phyloP scores from a whole-genome alignment of 495 filamentous ascomycete species.

The Symbiotaphrina buchneri region DNA sequence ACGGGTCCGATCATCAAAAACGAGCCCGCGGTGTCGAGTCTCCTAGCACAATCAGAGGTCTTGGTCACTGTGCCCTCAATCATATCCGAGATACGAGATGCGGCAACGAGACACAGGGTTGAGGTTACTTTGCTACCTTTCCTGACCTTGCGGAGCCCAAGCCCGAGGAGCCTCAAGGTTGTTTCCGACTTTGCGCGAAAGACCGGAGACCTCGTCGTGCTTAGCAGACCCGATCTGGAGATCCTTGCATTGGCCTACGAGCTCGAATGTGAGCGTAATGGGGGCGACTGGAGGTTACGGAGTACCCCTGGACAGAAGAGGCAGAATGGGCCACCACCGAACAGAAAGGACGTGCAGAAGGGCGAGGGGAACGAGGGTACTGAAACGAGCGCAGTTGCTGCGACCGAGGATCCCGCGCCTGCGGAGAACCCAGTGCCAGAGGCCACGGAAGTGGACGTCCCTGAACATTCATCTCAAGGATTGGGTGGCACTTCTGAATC shows the following conservation, averaged over 20 bases:
- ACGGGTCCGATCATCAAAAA: slow-evolving; percentile 83
- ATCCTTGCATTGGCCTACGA: slow-evolving; percentile 83
- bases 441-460: too few species aligned
- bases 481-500: too few species aligned
- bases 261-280: slow-evolving; percentile 15
- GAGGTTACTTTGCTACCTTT: slow-evolving; percentile 72
- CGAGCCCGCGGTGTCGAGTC: slow-evolving; percentile 53
- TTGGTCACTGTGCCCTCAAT: slow-evolving; percentile 76
- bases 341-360: slow-evolving; percentile 1
- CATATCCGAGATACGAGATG: slow-evolving; percentile 71
- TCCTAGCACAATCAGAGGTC: slow-evolving; percentile 51
- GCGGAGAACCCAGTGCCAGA: too few species aligned
- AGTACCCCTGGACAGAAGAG: slow-evolving; percentile 12
- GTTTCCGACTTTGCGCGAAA: slow-evolving; percentile 71
- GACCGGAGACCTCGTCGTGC: slow-evolving; percentile 71
- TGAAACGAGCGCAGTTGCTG: not conserved
- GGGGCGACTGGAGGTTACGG: slow-evolving; percentile 39
- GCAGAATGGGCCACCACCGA: slow-evolving; percentile 4
- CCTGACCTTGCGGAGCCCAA: slow-evolving; percentile 49
- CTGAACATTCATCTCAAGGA: too few species aligned
- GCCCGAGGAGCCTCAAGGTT: slow-evolving; percentile 48
- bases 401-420: not conserved
- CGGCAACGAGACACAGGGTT: slow-evolving; percentile 53
- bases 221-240: slow-evolving; percentile 74
- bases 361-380: not conserved